phyloP scores from a whole-genome alignment of 257 asterid genomes.

The Fraxinus americana region DNA sequence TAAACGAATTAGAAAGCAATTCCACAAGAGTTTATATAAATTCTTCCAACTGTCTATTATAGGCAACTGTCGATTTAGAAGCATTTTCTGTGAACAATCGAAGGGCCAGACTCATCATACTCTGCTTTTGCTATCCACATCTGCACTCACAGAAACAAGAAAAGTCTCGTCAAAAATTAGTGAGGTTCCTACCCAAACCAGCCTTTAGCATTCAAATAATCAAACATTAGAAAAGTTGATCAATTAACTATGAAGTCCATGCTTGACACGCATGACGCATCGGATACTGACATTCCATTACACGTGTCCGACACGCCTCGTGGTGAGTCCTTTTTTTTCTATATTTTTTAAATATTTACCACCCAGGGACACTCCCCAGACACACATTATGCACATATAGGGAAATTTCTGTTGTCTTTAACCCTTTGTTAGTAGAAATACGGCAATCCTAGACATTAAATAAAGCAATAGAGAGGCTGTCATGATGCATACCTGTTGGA shows the following conservation, averaged over 20 bases:
- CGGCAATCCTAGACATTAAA: neutral
- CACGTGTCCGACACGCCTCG: neutral
- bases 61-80: slow-evolving; percentile 34
- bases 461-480: neutral
- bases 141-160: slow-evolving; percentile 23
- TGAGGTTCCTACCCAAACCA: neutral
- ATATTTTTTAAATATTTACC: neutral
- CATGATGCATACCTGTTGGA: slow-evolving; percentile 51
- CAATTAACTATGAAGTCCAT: neutral
- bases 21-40: slow-evolving; percentile 27
- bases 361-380: neutral
- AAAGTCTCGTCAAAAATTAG: neutral
- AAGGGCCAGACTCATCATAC: slow-evolving; percentile 62
- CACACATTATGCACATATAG: neutral
- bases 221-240: neutral
- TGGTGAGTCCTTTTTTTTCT: neutral
- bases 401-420: neutral
- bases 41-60: slow-evolving; percentile 22
- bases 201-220: neutral
- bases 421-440: neutral
- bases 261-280: neutral
- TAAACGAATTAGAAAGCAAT: slow-evolving; percentile 31
- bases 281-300: neutral
- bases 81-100: slow-evolving; percentile 66
- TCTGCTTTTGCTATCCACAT: slow-evolving; percentile 69